Evolutionary conservation across 768 basidiomycete species (phyloP).

Genomic region (Tricholoma furcatifolium): DNA sequence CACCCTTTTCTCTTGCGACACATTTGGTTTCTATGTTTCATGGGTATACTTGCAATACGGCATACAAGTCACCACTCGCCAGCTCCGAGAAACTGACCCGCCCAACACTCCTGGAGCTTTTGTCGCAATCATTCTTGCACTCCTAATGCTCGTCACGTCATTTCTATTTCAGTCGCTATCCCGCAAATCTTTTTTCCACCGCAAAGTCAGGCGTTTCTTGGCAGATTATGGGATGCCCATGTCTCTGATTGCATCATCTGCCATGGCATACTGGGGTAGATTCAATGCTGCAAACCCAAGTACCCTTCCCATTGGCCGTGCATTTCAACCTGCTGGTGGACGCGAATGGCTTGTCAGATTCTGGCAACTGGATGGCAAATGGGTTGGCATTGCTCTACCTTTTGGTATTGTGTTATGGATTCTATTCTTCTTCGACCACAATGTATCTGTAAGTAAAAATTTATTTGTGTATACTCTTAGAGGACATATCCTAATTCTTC

Average conservation of each 20-base stretch:
- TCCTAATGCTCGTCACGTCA: constrained; percentile 73
- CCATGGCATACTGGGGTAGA: constrained; percentile 83
- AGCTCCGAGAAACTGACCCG: constrained; percentile 43
- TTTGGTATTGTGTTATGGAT: constrained; percentile 90
- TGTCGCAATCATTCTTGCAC: constrained; percentile 69
- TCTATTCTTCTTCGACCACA: constrained; percentile 94
- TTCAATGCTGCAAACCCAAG: constrained; percentile 59
- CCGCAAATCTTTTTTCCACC: constrained; percentile 64
- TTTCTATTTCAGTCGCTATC: constrained; percentile 74
- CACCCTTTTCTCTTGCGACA: constrained; percentile 88
- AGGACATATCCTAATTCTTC: constrained; percentile 2
- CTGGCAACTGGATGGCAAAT: constrained; percentile 86
- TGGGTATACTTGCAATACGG: constrained; percentile 92
- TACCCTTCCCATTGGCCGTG: constrained; percentile 66
- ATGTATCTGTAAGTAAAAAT: constrained; percentile 71
- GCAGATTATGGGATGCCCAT: constrained; percentile 93
- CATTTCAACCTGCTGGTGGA: constrained; percentile 70
- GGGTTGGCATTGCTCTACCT: constrained; percentile 86
- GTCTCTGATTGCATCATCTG: constrained; percentile 72
- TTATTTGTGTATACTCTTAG: background rate
- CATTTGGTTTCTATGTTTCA: constrained; percentile 90
- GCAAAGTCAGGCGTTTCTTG: constrained; percentile 70
- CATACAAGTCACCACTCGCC: constrained; percentile 77
- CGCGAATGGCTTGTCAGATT: constrained; percentile 84
- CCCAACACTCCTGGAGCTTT: constrained; percentile 46